Base-by-base conservation (phyloP, 345 rosid species). In the Eucalyptus camaldulensis region DNA sequence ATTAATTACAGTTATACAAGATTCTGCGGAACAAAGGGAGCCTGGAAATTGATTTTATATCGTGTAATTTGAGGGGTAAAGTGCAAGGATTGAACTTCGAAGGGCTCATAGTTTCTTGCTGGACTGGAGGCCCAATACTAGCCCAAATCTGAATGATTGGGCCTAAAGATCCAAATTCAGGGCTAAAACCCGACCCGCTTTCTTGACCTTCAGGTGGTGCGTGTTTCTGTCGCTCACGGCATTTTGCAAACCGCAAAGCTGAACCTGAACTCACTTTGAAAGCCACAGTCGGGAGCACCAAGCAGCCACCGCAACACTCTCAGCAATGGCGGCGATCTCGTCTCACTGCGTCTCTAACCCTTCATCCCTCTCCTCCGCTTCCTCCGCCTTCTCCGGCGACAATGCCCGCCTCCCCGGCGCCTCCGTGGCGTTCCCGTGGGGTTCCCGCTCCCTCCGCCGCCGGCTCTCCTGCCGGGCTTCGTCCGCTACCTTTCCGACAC, bases 311-410 rank as follows among this genome's bases (percentile, higher is more conserved):
- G 25, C 29, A 45, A 31, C 45, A 15, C 49, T 50, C n/a, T 56
- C 87, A 81, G 37, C 86, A 86, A 96, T 95, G 98, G 95, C 97
- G 94, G 96, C 98, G 93, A 92, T 96, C 87, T 90, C 95, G 83
- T 92, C 92, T 90, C 95, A 92, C 90, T 53, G 89, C 83, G 60
- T 92, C 13, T 31, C 92, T 88, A 22, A 40, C 29, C 85, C 85
- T 10, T 93, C 94, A 87, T 93, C 96, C 7, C 92, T 88, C 49
- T 89, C 94, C 53, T 80, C 95, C 5, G 88, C 93, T 8, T 92
- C 97, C 58, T 87, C 94, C 65, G 86, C 94, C 87, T 90, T 92
- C 87, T 86, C 89, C 83, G 87, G 87, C 45, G 81, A 69, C 69
- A 65, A 67, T 56, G n/a, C 45, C 76, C 87, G 86, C 87, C 92